A percentile compares a stretch with the other conserved stretches of the same genome.
phyloP scores from a whole-genome alignment of 129 eudicot genomes.

The Dittrichia graveolens region DNA sequence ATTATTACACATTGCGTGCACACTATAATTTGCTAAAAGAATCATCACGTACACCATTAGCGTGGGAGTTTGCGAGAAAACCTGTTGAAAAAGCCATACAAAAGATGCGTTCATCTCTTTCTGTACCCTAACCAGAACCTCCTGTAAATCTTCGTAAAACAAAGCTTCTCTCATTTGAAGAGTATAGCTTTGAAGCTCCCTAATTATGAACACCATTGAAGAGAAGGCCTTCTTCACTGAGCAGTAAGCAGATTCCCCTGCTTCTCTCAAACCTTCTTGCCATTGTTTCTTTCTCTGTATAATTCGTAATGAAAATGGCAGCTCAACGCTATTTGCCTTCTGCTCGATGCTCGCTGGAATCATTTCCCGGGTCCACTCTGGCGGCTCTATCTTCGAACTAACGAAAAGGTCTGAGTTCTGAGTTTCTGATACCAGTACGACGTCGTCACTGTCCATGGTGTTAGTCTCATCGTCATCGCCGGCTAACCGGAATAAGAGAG shows the following conservation, averaged over 20 bases:
- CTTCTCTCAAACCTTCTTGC: slow-evolving; percentile 61
- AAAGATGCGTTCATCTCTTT: slow-evolving; percentile 89
- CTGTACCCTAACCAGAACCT: slow-evolving; percentile 73
- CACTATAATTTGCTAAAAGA: slow-evolving; percentile 84
- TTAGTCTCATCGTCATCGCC: slow-evolving; percentile 36
- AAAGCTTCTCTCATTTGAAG: slow-evolving; percentile 78
- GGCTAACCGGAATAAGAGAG: slow-evolving; percentile 49
- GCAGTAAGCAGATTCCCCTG: slow-evolving; percentile 77
- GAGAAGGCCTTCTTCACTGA: slow-evolving; percentile 91
- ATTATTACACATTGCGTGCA: slow-evolving; percentile 58
- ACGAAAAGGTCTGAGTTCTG: not conserved
- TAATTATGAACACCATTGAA: slow-evolving; percentile 92
- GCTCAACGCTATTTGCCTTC: slow-evolving; percentile 73
- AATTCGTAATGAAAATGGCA: slow-evolving; percentile 81
- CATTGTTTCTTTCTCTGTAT: slow-evolving; percentile 79
- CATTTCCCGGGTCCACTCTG: slow-evolving; percentile 57
- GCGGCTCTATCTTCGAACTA: slow-evolving; percentile 31
- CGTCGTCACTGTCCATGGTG: not conserved
- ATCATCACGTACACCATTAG: slow-evolving; percentile 92
- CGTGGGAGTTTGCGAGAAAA: slow-evolving; percentile 85
- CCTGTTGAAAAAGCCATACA: slow-evolving; percentile 97
- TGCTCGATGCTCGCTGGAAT: slow-evolving; percentile 66
- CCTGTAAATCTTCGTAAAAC: slow-evolving; percentile 80
- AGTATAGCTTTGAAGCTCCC: slow-evolving; percentile 83
- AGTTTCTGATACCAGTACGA: slow-evolving; percentile 12